These are phyloP conservation scores for Osmanthus fragrans DNA, from an alignment of 257 asterid species.

Conservation along the genomic window DNA sequence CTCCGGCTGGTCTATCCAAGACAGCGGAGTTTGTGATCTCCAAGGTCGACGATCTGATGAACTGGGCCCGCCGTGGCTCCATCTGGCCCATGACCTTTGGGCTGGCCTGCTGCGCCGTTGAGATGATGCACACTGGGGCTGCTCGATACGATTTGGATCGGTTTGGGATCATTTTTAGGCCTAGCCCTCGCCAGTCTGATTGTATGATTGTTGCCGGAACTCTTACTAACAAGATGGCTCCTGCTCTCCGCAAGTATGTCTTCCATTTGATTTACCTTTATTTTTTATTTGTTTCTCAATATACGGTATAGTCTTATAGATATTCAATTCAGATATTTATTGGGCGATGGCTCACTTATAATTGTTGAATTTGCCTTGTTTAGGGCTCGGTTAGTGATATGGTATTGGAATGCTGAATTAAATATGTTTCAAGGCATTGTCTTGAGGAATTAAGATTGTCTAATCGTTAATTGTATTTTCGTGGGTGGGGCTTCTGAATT, in stretches of 20 bases:
- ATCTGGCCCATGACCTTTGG: slow-evolving; percentile 99
- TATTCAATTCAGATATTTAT: not conserved
- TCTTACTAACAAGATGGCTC: slow-evolving; percentile 95
- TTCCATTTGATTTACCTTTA: not conserved
- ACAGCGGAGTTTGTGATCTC: slow-evolving; percentile 89
- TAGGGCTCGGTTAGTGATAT: not conserved
- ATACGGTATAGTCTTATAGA: not conserved
- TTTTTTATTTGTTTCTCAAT: not conserved
- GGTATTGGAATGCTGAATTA: not conserved
- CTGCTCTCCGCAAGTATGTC: slow-evolving; percentile 90
- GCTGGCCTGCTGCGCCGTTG: slow-evolving; percentile 95
- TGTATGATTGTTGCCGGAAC: slow-evolving; percentile 94
- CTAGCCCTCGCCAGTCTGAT: slow-evolving; percentile 96
- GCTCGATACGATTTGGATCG: slow-evolving; percentile 96
- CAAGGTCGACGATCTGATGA: slow-evolving; percentile 95
- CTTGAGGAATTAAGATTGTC: not conserved
- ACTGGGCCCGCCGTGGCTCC: slow-evolving; percentile 92
- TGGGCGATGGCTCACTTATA: slow-evolving; percentile 7
- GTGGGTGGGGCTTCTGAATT: not conserved
- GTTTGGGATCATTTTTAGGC: slow-evolving; percentile 93
- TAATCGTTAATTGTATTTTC: not conserved
- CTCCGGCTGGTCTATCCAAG: slow-evolving; percentile 78
- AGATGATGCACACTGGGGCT: slow-evolving; percentile 99
- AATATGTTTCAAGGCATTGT: not conserved
- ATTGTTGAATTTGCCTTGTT: not conserved